phyloP scores from a whole-genome alignment of 2,329 filamentous ascomycete species.

The Trichophyton equinum region DNA sequence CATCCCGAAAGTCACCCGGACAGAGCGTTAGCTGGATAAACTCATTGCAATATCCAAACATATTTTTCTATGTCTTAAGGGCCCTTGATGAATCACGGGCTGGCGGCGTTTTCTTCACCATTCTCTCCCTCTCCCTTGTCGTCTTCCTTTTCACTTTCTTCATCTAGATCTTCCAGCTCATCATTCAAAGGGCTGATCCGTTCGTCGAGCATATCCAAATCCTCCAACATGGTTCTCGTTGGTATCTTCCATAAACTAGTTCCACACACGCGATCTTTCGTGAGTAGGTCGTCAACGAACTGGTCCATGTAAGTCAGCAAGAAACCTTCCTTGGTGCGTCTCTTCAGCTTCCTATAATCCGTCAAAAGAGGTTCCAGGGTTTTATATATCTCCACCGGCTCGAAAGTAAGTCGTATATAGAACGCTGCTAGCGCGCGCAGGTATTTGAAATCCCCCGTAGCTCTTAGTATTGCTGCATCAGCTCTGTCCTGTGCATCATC shows the following conservation, averaged over 20 bases:
- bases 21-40: not conserved
- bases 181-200: conserved; percentile 73
- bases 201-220: conserved; percentile 75
- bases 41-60: not conserved
- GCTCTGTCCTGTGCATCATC: conserved; percentile 13
- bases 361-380: conserved; percentile 70
- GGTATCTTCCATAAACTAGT: conserved; percentile 91
- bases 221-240: conserved; percentile 67
- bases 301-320: conserved; percentile 72
- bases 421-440: conserved; percentile 80
- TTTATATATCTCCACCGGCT: conserved; percentile 65
- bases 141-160: conserved; percentile 17
- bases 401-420: conserved; percentile 80
- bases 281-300: conserved; percentile 84
- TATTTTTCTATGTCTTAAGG: too few species aligned
- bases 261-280: conserved; percentile 78
- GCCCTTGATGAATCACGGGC: not conserved
- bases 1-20: too few species aligned
- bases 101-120: not conserved
- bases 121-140: conserved; percentile 16
- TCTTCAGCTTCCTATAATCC: conserved; percentile 71
- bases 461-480: conserved; percentile 23
- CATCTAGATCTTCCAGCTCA: conserved; percentile 37
- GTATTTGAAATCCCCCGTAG: conserved; percentile 51
- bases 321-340: conserved; percentile 62